A percentile compares a stretch with the other conserved stretches of the same genome.
phyloP scores from a whole-genome alignment of 2,329 filamentous ascomycete genomes.

The Dryadomyces quercus-mongolicae region DNA sequence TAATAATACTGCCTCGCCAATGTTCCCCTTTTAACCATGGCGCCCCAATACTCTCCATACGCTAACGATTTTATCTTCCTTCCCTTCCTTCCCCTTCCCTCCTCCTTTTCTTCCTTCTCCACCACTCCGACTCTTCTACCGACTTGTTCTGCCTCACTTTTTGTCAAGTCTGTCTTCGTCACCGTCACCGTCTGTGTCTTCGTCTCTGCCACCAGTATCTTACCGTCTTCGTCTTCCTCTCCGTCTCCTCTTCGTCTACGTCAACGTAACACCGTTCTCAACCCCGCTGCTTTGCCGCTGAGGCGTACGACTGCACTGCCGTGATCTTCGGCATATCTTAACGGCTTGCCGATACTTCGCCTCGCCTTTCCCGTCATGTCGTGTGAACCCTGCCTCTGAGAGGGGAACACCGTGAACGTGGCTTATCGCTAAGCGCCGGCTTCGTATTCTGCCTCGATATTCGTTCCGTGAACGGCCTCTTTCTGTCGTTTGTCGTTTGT shows the following conservation, averaged over 20 bases:
- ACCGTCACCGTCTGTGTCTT: background rate
- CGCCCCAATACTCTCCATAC: background rate
- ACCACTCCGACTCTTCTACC: background rate
- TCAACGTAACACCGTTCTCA: background rate
- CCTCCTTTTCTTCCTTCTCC: background rate
- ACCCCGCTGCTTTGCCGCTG: background rate
- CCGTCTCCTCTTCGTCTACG: background rate
- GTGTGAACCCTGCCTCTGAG: background rate
- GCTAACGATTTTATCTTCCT: slow-evolving; percentile 1
- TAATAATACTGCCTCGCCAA: background rate
- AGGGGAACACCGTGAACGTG: background rate
- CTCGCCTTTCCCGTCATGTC: background rate
- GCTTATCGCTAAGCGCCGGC: background rate
- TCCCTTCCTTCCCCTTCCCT: background rate
- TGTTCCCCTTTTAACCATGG: background rate
- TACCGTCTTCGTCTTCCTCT: background rate
- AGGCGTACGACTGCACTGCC: background rate
- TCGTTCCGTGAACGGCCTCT: background rate
- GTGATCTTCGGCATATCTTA: too few species aligned
- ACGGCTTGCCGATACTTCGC: background rate
- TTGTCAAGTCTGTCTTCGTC: too few species aligned
- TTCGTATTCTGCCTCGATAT: background rate
- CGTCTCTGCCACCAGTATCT: too few species aligned
- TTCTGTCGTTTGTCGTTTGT: background rate
- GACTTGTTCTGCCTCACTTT: background rate